A percentile compares a stretch with the other conserved stretches of the same genome.
phyloP scores from a whole-genome alignment of 805 yeast genomes.

The Myxozyma kluyveri region DNA sequence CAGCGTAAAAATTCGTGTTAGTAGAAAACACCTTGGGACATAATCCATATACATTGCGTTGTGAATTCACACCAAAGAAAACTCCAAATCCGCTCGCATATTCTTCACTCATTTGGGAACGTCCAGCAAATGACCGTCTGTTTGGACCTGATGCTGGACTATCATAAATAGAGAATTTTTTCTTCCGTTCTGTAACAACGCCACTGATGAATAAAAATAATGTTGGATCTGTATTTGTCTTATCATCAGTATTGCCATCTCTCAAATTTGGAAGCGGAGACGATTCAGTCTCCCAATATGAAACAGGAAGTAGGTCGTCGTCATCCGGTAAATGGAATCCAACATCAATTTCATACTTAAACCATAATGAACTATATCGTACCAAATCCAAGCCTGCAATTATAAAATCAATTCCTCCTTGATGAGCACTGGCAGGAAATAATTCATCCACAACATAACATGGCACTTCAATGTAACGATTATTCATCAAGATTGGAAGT shows the following conservation, averaged over 20 bases:
- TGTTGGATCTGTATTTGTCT: background rate
- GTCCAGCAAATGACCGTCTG: background rate
- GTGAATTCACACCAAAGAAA: slow-evolving; percentile 10
- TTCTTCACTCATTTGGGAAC: background rate
- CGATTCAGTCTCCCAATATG: slow-evolving; percentile 2
- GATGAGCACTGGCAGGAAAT: slow-evolving; percentile 9
- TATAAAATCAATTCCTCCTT: slow-evolving; percentile 11
- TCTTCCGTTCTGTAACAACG: background rate
- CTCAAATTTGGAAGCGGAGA: background rate
- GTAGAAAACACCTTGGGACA: too few species aligned
- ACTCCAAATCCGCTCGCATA: slow-evolving; percentile 16
- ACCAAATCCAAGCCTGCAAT: slow-evolving; percentile 8
- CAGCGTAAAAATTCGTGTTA: too few species aligned
- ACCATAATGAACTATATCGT: slow-evolving; percentile 9
- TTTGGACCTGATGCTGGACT: slow-evolving; percentile 4
- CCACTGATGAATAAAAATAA: slow-evolving; percentile 11
- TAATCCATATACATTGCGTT: slow-evolving; percentile 14
- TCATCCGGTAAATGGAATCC: slow-evolving; percentile 13
- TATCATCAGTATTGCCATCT: background rate
- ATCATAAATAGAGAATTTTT: background rate
- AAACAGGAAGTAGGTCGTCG: background rate
- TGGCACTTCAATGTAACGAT: background rate
- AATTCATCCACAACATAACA: slow-evolving; percentile 11
- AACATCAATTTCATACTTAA: background rate
- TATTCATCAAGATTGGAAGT: background rate